These are phyloP conservation scores for Apiospora pterosperma DNA, from an alignment of 2,329 filamentous ascomycete genomes.

Conservation along the genomic window DNA sequence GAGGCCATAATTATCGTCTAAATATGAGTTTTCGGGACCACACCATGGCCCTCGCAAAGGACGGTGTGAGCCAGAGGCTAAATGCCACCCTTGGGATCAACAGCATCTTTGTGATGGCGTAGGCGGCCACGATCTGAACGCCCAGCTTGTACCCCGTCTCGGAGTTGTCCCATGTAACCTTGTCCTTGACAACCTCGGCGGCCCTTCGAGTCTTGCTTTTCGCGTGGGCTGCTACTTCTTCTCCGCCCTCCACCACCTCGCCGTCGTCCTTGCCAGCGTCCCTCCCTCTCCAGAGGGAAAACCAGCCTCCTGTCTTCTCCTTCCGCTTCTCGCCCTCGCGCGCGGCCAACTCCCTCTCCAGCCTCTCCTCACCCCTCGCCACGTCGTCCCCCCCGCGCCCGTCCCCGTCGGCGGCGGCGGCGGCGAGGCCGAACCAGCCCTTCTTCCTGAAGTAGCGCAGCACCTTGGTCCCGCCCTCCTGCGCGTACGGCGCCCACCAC, in stretches of 20 bases:
- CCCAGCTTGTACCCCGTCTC: conserved; percentile 48
- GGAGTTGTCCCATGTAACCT: conserved; percentile 23
- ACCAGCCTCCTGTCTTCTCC: conserved; percentile 19
- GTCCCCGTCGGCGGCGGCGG: conserved; percentile 40
- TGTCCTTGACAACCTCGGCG: conserved; percentile 20
- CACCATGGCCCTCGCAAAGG: conserved; percentile 73
- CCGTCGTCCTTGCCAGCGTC: conserved; percentile 28
- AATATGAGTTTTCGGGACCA: conserved; percentile 25
- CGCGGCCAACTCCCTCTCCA: conserved; percentile 21
- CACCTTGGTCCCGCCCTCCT: conserved; percentile 68
- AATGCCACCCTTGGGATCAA: conserved; percentile 72
- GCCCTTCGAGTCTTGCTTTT: conserved; percentile 15
- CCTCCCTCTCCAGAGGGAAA: conserved; percentile 18
- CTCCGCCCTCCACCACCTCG: too few species aligned
- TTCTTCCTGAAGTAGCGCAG: conserved; percentile 74
- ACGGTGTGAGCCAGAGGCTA: conserved; percentile 87
- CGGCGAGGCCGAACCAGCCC: conserved; percentile 71
- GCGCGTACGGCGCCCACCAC: conserved; percentile 48
- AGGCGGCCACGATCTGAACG: conserved; percentile 78
- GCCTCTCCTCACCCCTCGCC: conserved; percentile 14
- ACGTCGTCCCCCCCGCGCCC: conserved; percentile 16
- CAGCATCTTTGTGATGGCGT: conserved; percentile 83
- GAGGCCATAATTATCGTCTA: conserved; percentile 11
- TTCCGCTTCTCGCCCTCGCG: conserved; percentile 23
- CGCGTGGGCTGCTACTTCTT: neutral